Evolutionary conservation across 2,329 filamentous ascomycete species (phyloP), one percentile per base, ranked within the genome.

Genomic region (Aspergillus sp.): DNA sequence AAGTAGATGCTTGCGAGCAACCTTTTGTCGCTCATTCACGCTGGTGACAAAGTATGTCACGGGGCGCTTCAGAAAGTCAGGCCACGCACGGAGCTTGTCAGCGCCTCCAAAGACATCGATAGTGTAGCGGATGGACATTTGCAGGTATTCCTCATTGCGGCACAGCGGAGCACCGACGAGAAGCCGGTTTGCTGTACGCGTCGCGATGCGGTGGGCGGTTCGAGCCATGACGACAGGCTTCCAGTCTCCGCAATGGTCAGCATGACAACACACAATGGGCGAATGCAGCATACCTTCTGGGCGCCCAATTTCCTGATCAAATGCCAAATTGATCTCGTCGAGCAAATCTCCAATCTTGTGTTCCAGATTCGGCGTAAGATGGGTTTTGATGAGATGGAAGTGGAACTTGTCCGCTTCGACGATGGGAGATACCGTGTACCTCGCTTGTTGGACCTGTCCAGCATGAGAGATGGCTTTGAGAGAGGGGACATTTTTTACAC

Each of bases 41-140:
- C 54, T 45, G 7, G 61, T 60, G 3, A 67, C 45, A 6, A 62
- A 60, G 1, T 43, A 23, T 1, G 45, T 57, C 2, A 58, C 64
- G 15, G 63, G 7, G 2, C 54, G 59, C 1, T 59, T 58, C 1
- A 66, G n/a, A 1, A 60, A 31, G 3, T 41, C 25, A 1, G 66
- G 64, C 46, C 46, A 64, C 1, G 60, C 54, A 2, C 59, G 63
- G 11, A 68, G 57, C 1, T 49, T n/a, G 1, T 51, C 22, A 1
- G 54, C 57, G 0, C 64, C 62, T 6, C 31, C 31, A 41, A 68
- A 69, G 3, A 64, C 53, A n/a, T 71, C 64, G 41, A 68, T 61
- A 3, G 66, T 68, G 31, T 71, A 72, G 48, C 63, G 62, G 23
- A 70, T 66, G 1, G 71, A 67, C 11, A 71, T 66, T n/a, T 66